Base-by-base conservation (phyloP, 805 yeast species). In the Candida dajiaensis region DNA sequence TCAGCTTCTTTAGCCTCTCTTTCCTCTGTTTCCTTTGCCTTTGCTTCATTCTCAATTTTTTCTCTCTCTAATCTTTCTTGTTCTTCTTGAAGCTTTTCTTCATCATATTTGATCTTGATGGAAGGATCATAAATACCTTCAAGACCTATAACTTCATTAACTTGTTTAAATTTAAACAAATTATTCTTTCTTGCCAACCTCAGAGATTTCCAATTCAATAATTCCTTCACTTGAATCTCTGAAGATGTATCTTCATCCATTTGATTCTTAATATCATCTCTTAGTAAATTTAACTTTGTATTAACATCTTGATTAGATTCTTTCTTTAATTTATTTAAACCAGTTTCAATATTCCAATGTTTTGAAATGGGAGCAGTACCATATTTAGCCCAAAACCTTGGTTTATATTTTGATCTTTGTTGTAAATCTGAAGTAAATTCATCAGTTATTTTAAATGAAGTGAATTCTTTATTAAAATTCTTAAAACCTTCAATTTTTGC, bases 131-230 rank as follows among this genome's bases (percentile, higher is more conserved):
- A 71, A n/a, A 73, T 50, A 2, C 77, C 77, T 4, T 57, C 57
- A 11, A 69, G 46, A 12, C 76, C 77, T 8, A 57, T 53, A 0
- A 50, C 47, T 38, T 63, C 70, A 45, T 65, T 62, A 13, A 68
- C 68, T 13, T 64, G 60, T 23, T 54, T 61, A 39, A 74, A 68
- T 22, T 68, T 61, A 44, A 65, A 64, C 53, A 77, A 50, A 29
- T 61, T 54, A 8, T 62, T 61, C 6, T 62, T 61, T 49, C 78
- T 58, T 4, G 74, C 63, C 5, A 67, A 56, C 44, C 80, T 65
- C 38, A 74, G 50, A 1, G 68, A 69, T 44, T 71, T 69, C 80
- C 80, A 75, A 20, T 62, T 63, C 18, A 53, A 45, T 3, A 67
- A 48, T 2, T 59, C 62, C 8, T 49, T 46, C 2, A 20, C 19